Percentiles rank a stretch among this genome's conserved stretches.
Evolutionary conservation across 352 stramenopile genomes (phyloP).

Genomic region (Phytophthora colocasiae): DNA sequence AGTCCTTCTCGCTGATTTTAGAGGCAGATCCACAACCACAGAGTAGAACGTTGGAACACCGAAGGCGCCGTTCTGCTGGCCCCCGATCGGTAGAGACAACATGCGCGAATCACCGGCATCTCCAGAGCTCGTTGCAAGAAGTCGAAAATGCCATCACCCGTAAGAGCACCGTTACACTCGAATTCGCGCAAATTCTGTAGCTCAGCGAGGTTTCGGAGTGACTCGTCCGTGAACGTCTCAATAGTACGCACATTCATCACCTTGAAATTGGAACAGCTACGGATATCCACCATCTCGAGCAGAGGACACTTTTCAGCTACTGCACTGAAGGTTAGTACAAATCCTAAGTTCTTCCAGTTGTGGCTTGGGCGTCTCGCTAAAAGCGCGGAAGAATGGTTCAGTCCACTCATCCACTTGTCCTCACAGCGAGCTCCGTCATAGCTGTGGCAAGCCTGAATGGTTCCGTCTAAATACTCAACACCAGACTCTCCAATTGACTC

Average conservation of each 20-base stretch:
- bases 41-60: background rate
- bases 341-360: slow-evolving; percentile 26
- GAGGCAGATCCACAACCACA: background rate
- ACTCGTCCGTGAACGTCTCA: background rate
- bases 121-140: background rate
- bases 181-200: background rate
- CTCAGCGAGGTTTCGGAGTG: background rate
- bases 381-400: slow-evolving; percentile 41
- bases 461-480: slow-evolving; percentile 30
- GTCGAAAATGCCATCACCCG: slow-evolving; percentile 6
- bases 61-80: background rate
- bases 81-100: background rate
- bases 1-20: background rate
- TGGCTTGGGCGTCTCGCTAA: slow-evolving; percentile 35
- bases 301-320: background rate
- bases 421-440: slow-evolving; percentile 15
- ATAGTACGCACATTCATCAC: background rate
- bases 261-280: background rate
- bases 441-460: slow-evolving; percentile 3
- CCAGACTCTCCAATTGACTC: slow-evolving; percentile 22
- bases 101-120: background rate
- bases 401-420: slow-evolving; percentile 28
- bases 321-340: slow-evolving; percentile 31
- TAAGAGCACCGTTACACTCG: background rate
- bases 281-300: background rate